Evolutionary conservation across 139 green algal species (phyloP).

Genomic region (Chlamydomonas sphaeroides): DNA sequence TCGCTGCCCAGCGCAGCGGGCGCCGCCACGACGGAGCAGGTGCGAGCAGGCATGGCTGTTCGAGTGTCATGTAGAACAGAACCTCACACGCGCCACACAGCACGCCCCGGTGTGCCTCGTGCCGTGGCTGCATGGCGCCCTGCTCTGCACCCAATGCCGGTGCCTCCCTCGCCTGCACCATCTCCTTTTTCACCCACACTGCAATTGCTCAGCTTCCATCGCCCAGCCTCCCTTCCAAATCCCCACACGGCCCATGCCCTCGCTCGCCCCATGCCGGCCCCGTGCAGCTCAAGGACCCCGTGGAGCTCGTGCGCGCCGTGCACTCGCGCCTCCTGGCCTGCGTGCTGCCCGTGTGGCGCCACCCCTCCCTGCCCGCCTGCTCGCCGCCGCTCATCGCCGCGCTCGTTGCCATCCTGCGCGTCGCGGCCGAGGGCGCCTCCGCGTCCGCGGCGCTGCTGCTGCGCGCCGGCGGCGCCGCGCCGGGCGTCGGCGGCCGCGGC

Average conservation of each 20-base stretch:
- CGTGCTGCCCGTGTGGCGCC: conserved; percentile 83
- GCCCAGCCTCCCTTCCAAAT: neutral
- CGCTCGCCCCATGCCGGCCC: no score
- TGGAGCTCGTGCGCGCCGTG: conserved; percentile 63
- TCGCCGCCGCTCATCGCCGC: conserved; percentile 47
- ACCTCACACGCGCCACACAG: neutral
- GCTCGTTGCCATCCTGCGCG: conserved; percentile 69
- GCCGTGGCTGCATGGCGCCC: neutral
- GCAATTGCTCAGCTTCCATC: neutral
- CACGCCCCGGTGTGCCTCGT: neutral
- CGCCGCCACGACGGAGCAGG: conserved; percentile 24
- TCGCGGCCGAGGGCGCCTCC: conserved; percentile 60
- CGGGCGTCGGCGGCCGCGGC: neutral
- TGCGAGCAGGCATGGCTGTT: neutral
- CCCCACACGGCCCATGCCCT: no score
- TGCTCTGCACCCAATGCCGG: neutral
- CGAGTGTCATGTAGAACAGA: neutral
- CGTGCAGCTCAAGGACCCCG: conserved; percentile 50
- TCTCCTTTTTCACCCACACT: neutral
- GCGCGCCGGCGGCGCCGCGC: neutral
- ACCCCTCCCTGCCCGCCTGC: conserved; percentile 51
- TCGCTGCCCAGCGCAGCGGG: conserved; percentile 60
- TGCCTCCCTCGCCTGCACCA: no score
- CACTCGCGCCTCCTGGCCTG: conserved; percentile 66
- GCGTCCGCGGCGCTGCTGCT: conserved; percentile 32